Conservation (phyloP, 2,329 filamentous ascomycete species). For the Aspergillus novofumigatus region DNA sequence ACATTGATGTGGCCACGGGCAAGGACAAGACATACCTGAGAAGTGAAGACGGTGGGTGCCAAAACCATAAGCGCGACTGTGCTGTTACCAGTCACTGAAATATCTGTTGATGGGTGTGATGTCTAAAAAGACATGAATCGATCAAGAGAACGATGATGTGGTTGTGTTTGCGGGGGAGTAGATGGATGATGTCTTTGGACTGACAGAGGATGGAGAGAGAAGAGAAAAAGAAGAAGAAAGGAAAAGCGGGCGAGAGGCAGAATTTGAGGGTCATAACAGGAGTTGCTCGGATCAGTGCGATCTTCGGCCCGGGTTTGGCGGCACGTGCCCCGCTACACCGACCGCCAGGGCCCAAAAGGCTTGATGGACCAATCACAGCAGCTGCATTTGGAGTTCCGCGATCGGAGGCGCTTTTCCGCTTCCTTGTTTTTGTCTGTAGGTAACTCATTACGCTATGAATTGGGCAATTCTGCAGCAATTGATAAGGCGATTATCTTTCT, state of each 20-base stretch:
- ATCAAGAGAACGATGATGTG: background rate
- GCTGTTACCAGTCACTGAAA: constrained; percentile 32
- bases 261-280: background rate
- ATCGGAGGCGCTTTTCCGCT: constrained; percentile 10
- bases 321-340: constrained; percentile 28
- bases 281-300: constrained; percentile 9
- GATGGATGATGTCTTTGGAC: background rate
- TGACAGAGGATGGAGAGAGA: constrained; percentile 5
- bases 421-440: background rate
- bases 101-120: background rate
- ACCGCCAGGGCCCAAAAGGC: constrained; percentile 6
- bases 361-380: constrained; percentile 22
- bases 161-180: constrained; percentile 5
- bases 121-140: constrained; percentile 28
- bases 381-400: constrained; percentile 11
- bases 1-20: constrained; percentile 6
- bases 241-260: constrained; percentile 7
- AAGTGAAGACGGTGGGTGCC: constrained; percentile 79
- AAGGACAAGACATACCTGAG: constrained; percentile 60
- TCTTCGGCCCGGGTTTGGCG: constrained; percentile 19
- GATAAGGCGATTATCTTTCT: background rate
- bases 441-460: background rate
- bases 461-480: background rate
- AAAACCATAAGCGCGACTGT: constrained; percentile 75
- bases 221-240: constrained; percentile 10